Percentiles rank a stretch among this genome's conserved stretches.
Evolutionary conservation across 495 filamentous ascomycete genomes (phyloP).

Genomic region (Hyphodiscus hymeniophilus): DNA sequence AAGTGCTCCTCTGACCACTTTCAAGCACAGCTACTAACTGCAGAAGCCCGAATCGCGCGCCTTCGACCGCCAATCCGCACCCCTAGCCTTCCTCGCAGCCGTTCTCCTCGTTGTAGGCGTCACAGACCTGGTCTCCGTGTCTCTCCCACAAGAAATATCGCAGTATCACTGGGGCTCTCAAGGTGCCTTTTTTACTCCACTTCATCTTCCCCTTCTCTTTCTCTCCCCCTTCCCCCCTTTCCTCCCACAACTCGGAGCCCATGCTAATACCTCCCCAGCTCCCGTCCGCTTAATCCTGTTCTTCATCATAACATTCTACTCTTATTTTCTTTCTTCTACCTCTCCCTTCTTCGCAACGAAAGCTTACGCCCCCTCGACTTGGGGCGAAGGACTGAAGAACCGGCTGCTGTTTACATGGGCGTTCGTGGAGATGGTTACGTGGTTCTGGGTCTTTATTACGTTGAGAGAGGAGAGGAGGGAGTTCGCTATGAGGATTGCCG

Average conservation of each 20-base stretch:
- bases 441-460: conserved; percentile 73
- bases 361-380: conserved; percentile 24
- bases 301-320: conserved; percentile 57
- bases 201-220: conserved; percentile 53
- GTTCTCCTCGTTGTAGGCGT: conserved; percentile 59
- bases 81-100: conserved; percentile 63
- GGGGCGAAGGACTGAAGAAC: conserved; percentile 62
- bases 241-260: conserved; percentile 16
- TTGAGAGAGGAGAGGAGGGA: conserved; percentile 41
- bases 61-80: conserved; percentile 54
- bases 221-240: conserved; percentile 15
- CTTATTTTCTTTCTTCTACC: conserved; percentile 47
- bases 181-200: conserved; percentile 51
- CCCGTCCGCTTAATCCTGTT: conserved; percentile 58
- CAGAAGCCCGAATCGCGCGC: conserved; percentile 37
- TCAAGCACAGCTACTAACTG: not conserved
- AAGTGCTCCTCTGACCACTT: conserved; percentile 20
- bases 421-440: conserved; percentile 76
- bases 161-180: conserved; percentile 61
- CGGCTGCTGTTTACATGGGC: conserved; percentile 74
- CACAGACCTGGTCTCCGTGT: conserved; percentile 64
- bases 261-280: conserved; percentile 35
- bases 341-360: conserved; percentile 27
- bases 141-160: conserved; percentile 61
- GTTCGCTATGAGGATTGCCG: conserved; percentile 23